Conservation (phyloP, 371 early-diverging fungal species). For the Mortierella polycephala region DNA sequence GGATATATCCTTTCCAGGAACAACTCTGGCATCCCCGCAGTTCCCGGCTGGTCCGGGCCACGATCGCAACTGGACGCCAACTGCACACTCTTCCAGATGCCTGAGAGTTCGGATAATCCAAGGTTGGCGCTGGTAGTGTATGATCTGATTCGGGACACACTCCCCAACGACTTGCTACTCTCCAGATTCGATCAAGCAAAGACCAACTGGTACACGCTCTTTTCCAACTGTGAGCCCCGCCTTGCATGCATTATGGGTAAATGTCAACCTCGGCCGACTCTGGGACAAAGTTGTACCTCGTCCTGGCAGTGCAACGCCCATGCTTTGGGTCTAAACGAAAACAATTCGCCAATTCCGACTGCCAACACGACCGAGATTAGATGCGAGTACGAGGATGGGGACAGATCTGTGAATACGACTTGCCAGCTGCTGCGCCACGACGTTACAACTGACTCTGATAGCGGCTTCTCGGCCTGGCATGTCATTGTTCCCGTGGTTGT, state of each 20-base stretch:
- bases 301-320: conserved; percentile 49
- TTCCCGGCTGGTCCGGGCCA: conserved; percentile 44
- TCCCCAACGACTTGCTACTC: conserved; percentile 28
- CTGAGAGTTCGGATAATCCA: conserved; percentile 24
- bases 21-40: conserved; percentile 32
- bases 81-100: conserved; percentile 36
- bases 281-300: conserved; percentile 34
- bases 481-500: conserved; percentile 27
- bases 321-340: conserved; percentile 43
- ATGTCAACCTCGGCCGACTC: conserved; percentile 30
- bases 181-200: conserved; percentile 30
- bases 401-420: conserved; percentile 27
- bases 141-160: conserved; percentile 27
- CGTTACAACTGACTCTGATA: background rate
- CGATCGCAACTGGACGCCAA: conserved; percentile 24
- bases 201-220: conserved; percentile 36
- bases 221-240: conserved; percentile 35
- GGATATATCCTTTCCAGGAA: conserved; percentile 47
- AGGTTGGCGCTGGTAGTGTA: conserved; percentile 45
- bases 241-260: conserved; percentile 26
- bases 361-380: conserved; percentile 32
- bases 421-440: conserved; percentile 34
- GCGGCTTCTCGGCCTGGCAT: conserved; percentile 36
- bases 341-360: conserved; percentile 25
- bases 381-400: conserved; percentile 35